Base-by-base conservation (phyloP, 2,329 filamentous ascomycete genomes). In the Aspergillus terreus region DNA sequence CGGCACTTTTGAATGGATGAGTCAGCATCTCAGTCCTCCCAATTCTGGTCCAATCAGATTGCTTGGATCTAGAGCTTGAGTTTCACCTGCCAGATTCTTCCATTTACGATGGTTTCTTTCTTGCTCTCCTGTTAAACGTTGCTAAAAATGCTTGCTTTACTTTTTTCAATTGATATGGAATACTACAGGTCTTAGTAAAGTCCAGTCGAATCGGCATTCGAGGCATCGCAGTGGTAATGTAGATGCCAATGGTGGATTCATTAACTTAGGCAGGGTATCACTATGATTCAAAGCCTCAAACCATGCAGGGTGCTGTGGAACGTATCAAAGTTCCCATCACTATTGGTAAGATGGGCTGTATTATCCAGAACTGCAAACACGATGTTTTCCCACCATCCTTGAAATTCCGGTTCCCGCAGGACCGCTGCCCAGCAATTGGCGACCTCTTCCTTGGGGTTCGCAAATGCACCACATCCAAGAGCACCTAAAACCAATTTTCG, bases 401-500 rank as follows among this genome's bases (percentile, higher is more conserved):
- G 60, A 57, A 87, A 87, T 69, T 89, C 85, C 0, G 55, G 35
- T 62, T 88, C 83, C 27, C 63, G 51, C 49, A 88, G 69, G 32
- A 87, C 83, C 60, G 83, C 78, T 25, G 73, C 64, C 77, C 85
- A 90, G 58, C 83, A 84, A 32, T 70, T 53, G 2, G 82, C 84
- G n/a, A 89, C 81, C 54, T 83, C 82, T 30, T 72, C 68, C 0
- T 76, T 75, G 7, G 86, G 86, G 63, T 88, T 87, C 0, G 58
- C 60, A 64, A 87, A 88, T 0, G 80, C 84, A 3, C 86, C 86
- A 59, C 86, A 90, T 0, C 86, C 86, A 46, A 90, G 63, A 0
- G 86, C 85, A 0, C 86, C 86, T 1, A 90, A 73, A 4, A 90
- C 81, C 7, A 90, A 68, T 57, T 78, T 73, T 19, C 77, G 72